Conservation (phyloP, 129 eudicot genomes). For the Glebionis coronaria region DNA sequence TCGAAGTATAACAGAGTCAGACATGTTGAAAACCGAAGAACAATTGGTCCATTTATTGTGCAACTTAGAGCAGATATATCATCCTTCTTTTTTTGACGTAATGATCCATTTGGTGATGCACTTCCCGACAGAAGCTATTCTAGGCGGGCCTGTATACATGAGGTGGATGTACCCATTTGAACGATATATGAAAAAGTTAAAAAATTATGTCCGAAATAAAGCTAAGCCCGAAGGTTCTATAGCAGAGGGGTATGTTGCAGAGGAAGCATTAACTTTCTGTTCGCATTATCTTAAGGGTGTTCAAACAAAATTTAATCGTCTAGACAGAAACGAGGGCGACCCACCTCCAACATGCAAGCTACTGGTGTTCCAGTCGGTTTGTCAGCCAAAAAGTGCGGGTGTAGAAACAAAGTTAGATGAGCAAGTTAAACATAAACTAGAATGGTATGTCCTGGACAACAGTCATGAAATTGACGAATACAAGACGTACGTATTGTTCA, state of each 20-base stretch:
- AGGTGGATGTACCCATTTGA: slow-evolving; percentile 6
- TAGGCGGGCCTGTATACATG: background rate
- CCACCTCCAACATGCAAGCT: too few species aligned
- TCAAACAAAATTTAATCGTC: background rate
- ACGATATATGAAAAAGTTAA: background rate
- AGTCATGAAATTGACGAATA: too few species aligned
- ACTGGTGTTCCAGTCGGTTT: background rate
- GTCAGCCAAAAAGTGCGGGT: background rate
- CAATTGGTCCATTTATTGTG: too few species aligned
- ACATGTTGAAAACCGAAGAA: too few species aligned
- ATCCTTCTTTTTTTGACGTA: background rate
- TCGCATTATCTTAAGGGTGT: background rate
- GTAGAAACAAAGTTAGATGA: background rate
- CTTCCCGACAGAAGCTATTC: background rate
- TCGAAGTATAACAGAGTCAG: too few species aligned
- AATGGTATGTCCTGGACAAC: too few species aligned
- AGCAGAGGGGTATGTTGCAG: background rate
- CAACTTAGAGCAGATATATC: too few species aligned
- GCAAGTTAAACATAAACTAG: background rate
- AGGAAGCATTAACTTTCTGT: background rate
- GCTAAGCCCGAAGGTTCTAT: background rate
- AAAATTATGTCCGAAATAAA: background rate
- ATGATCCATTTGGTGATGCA: background rate
- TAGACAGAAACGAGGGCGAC: background rate
- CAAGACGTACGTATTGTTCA: too few species aligned